These are phyloP conservation scores for Dryas drummondii DNA, from an alignment of 306 rosid genomes.

Conservation along the genomic window DNA sequence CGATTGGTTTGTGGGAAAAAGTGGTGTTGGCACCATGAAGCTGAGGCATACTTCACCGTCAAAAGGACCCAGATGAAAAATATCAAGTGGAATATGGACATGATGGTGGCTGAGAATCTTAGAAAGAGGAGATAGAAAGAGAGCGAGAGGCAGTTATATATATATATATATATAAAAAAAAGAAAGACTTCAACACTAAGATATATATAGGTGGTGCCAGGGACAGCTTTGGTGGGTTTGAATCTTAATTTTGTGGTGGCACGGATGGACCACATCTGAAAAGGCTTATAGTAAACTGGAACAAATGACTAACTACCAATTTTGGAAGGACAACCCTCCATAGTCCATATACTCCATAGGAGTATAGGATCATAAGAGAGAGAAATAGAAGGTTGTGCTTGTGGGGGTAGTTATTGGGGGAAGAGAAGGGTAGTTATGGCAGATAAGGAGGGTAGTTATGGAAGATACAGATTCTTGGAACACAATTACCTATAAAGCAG, in stretches of 20 bases:
- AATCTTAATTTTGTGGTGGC: conserved; percentile 27
- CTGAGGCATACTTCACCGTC: conserved; percentile 33
- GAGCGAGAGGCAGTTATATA: background rate
- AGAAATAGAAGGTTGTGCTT: background rate
- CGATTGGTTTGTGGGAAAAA: conserved; percentile 37
- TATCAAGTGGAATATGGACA: conserved; percentile 50
- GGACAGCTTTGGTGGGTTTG: conserved; percentile 24
- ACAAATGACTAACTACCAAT: conserved; percentile 26
- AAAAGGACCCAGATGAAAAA: conserved; percentile 49
- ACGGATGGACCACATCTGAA: conserved; percentile 37
- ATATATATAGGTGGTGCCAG: conserved; percentile 13
- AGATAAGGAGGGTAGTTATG: background rate
- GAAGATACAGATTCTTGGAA: conserved; percentile 26
- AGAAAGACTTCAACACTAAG: conserved; percentile 21
- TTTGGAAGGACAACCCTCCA: conserved; percentile 11
- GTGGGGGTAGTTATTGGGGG: conserved; percentile 13
- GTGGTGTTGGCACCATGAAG: conserved; percentile 59
- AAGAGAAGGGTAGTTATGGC: conserved; percentile 18
- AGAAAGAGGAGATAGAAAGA: background rate
- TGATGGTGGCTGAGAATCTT: conserved; percentile 39
- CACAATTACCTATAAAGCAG: conserved; percentile 15
- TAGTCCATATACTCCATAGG: too few species aligned
- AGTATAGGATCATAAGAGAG: conserved; percentile 9
- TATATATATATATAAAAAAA: conserved; percentile 12
- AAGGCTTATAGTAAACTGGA: conserved; percentile 9